Conservation (phyloP, 129 eudicot species). For the Sambucus nigra region DNA sequence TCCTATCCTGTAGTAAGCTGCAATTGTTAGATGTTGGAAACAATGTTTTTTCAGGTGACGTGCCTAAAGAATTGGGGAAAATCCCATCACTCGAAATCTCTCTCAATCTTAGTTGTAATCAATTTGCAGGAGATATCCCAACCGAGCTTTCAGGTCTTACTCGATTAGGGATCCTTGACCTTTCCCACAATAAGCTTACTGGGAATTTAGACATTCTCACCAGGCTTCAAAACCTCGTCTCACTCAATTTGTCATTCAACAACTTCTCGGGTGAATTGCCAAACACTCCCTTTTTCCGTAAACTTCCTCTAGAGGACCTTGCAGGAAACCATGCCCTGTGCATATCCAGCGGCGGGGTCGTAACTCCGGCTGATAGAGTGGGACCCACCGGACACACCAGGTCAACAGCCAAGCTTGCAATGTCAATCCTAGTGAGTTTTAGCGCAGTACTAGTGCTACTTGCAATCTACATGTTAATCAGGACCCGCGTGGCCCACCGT, state of each 20-base stretch:
- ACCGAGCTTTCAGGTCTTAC: constrained; percentile 46
- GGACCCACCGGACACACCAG: constrained; percentile 24
- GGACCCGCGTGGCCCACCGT: constrained; percentile 23
- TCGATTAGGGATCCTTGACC: constrained; percentile 55
- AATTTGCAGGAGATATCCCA: constrained; percentile 58
- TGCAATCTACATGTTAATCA: constrained; percentile 45
- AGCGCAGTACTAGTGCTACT: constrained; percentile 57
- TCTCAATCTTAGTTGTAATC: constrained; percentile 69
- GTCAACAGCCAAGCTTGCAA: constrained; percentile 42
- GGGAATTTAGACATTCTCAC: constrained; percentile 38
- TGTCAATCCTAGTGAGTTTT: constrained; percentile 67
- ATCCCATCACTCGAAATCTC: constrained; percentile 85
- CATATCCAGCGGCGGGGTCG: constrained; percentile 33
- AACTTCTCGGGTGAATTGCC: constrained; percentile 80
- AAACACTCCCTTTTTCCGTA: constrained; percentile 57
- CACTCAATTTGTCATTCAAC: constrained; percentile 67
- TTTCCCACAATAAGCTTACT: constrained; percentile 56
- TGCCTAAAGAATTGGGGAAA: constrained; percentile 68
- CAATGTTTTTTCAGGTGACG: constrained; percentile 59
- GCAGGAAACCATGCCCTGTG: constrained; percentile 51
- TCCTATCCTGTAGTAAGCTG: constrained; percentile 53
- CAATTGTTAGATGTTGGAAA: constrained; percentile 67
- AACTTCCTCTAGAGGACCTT: constrained; percentile 50
- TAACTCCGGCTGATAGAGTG: constrained; percentile 30
- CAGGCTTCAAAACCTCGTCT: constrained; percentile 67